phyloP scores from a whole-genome alignment of 139 green algal species.

The Ulvella scutata region DNA sequence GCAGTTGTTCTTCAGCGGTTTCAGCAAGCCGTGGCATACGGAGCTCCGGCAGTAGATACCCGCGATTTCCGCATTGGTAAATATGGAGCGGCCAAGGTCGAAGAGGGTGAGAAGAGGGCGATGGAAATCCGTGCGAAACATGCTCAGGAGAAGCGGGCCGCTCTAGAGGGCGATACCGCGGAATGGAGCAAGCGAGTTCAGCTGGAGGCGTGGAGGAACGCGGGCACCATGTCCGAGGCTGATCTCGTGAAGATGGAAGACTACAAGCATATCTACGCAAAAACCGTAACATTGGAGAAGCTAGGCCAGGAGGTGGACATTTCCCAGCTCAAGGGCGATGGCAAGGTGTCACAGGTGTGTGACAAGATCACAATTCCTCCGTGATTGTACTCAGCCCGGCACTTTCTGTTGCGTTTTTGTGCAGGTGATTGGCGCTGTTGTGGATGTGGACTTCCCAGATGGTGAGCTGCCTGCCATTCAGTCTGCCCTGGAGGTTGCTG shows the following conservation, averaged over 20 bases:
- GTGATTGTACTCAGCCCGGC: neutral
- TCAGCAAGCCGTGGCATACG: neutral
- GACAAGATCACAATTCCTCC: neutral
- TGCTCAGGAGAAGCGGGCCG: neutral
- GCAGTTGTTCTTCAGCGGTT: neutral
- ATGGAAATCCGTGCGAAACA: neutral
- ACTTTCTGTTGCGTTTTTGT: neutral
- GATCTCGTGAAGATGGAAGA: neutral
- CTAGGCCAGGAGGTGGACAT: neutral
- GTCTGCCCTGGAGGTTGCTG: conserved; percentile 74
- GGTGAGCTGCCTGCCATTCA: conserved; percentile 86
- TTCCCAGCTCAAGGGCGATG: neutral
- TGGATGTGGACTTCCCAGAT: conserved; percentile 93
- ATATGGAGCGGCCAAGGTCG: neutral
- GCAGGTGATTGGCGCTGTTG: conserved; percentile 93
- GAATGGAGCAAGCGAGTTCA: conserved; percentile 1
- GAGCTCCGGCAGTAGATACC: neutral
- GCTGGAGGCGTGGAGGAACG: neutral
- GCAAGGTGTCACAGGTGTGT: neutral
- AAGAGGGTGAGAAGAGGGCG: neutral
- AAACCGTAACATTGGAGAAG: neutral
- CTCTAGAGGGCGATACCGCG: neutral
- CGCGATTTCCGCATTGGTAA: neutral
- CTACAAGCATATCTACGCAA: neutral
- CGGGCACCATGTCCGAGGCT: neutral